These are phyloP conservation scores for Yamadazyma olivae DNA, from an alignment of 805 yeast genomes.

Conservation along the genomic window DNA sequence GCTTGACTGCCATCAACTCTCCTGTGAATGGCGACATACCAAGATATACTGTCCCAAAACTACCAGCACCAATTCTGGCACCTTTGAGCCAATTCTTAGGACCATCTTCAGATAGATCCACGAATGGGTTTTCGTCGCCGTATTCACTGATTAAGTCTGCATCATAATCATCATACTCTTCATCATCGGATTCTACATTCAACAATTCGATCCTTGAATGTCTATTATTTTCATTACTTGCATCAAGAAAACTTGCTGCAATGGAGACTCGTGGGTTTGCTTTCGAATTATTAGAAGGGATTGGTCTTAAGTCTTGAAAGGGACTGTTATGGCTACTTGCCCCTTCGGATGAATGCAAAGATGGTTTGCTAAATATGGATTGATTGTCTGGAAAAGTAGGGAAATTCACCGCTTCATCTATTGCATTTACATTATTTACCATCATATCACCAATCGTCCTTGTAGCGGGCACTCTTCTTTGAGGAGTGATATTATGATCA, in stretches of 20 bases:
- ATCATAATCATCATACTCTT: constrained; percentile 30
- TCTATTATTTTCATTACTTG: constrained; percentile 20
- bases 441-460: constrained; percentile 66
- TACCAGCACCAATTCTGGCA: constrained; percentile 89
- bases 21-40: constrained; percentile 93
- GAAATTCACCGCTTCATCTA: constrained; percentile 43
- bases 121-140: constrained; percentile 11
- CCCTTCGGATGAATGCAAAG: constrained; percentile 15
- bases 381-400: constrained; percentile 19
- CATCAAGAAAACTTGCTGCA: constrained; percentile 28
- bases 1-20: constrained; percentile 96
- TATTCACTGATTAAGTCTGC: constrained; percentile 29
- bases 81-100: constrained; percentile 92
- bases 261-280: constrained; percentile 21
- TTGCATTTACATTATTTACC: constrained; percentile 53
- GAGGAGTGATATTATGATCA: constrained; percentile 13
- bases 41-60: constrained; percentile 89
- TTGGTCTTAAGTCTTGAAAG: constrained; percentile 15
- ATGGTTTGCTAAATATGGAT: constrained; percentile 24
- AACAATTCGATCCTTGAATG: constrained; percentile 47
- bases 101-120: constrained; percentile 12
- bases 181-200: constrained; percentile 38
- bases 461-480: constrained; percentile 11
- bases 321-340: constrained; percentile 5
- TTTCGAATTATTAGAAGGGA: constrained; percentile 6